A percentile compares a stretch with the other conserved stretches of the same genome.
phyloP scores from a whole-genome alignment of 441 rosid genomes.

The Kokia cookei region DNA sequence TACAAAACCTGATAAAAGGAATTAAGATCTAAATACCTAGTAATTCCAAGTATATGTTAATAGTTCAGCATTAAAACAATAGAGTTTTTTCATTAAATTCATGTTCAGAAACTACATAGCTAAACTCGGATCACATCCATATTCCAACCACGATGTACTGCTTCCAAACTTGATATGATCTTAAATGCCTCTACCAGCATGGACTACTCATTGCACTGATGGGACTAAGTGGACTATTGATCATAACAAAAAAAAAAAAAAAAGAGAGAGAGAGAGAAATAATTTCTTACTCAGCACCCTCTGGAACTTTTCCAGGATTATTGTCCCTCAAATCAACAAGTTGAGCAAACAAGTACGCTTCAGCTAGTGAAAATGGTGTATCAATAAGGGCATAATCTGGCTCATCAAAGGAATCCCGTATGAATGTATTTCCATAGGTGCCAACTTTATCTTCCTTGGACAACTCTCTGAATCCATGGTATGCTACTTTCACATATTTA shows the following conservation, averaged over 20 bases:
- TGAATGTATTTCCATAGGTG: slow-evolving; percentile 77
- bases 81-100: background rate
- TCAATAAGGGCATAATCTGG: slow-evolving; percentile 94
- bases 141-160: background rate
- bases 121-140: background rate
- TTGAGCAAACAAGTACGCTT: slow-evolving; percentile 94
- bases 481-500: slow-evolving; percentile 97
- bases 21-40: background rate
- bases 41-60: background rate
- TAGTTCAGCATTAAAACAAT: background rate
- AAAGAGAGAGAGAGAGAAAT: background rate
- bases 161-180: background rate
- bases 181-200: background rate
- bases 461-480: slow-evolving; percentile 92
- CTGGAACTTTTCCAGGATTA: slow-evolving; percentile 61
- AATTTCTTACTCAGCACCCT: slow-evolving; percentile 55
- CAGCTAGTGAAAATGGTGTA: slow-evolving; percentile 94
- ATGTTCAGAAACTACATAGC: background rate
- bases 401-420: slow-evolving; percentile 92
- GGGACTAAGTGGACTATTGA: background rate
- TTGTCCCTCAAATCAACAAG: slow-evolving; percentile 88
- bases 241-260: background rate
- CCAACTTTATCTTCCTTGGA: slow-evolving; percentile 88
- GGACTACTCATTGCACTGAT: background rate
- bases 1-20: background rate